Base-by-base conservation (phyloP, 169 alveolate species). In the Plasmodium chabaudi region DNA sequence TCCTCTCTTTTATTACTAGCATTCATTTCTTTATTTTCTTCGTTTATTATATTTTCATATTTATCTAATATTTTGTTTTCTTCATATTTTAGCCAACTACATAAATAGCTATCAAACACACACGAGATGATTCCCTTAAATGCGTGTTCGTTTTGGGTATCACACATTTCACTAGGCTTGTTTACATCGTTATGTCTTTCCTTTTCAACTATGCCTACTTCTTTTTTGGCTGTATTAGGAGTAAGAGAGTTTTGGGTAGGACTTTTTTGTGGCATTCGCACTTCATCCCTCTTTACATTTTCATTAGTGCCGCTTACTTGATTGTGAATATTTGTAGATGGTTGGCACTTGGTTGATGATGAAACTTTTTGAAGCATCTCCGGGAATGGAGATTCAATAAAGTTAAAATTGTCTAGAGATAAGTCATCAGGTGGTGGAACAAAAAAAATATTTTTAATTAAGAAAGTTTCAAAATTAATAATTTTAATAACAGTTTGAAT, bases 61-160 rank as follows among this genome's bases (percentile, higher is more conserved):
- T 86, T 86, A 13, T 2, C 46, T 10, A 69, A 25, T 23, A 86
- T 86, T 65, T 86, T 86, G 59, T 70, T 86, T 23, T 86, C 91
- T 70, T 86, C 91, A 15, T 59, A 46, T 70, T 86, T 86, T 1
- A 86, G 39, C 91, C 91, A 86, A 53, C 70, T 86, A 44, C 91
- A 70, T 49, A 86, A 46, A 42, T 69, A 86, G 51, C 87, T 86
- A 21, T 86, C 91, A 46, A 86, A 86, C 12, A 64, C 68, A 13
- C 91, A 86, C 0, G 91, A 86, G 5, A 86, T 86, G 12, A 44
- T 56, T 6, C 91, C 87, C 46, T 46, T 86, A 65, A 86, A 86
- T 17, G 67, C 65, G 12, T 72, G 70, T 13, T 51, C 51, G 0
- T 49, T 10, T 2, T 70, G 0, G 6, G 9, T 51, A 10, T 47